phyloP scores from a whole-genome alignment of 2,329 filamentous ascomycete genomes.

The Fusarium sp. region DNA sequence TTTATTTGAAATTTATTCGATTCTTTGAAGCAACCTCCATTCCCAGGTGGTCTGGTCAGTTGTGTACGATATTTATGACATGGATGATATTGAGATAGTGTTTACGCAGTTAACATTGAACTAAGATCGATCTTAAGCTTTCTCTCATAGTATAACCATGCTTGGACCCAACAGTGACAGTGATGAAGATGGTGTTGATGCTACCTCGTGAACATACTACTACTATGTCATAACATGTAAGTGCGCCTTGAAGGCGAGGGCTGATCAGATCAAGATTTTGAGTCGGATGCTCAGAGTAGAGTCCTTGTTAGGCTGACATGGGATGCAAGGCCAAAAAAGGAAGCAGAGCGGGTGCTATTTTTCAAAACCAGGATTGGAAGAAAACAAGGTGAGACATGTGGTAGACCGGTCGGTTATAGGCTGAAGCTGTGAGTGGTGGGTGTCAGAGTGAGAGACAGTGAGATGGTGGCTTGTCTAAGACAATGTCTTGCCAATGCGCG shows the following conservation, averaged over 20 bases:
- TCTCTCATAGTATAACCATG: neutral
- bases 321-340: conserved; percentile 14
- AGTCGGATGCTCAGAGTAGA: neutral
- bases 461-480: conserved; percentile 39
- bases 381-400: conserved; percentile 26
- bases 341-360: conserved; percentile 20
- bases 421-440: conserved; percentile 14
- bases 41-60: conserved; percentile 42
- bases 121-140: conserved; percentile 27
- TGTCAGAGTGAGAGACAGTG: conserved; percentile 3
- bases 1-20: conserved; percentile 32
- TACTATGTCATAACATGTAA: conserved; percentile 10
- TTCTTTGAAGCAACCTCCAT: conserved; percentile 40
- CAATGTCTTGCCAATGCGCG: conserved; percentile 40
- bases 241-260: conserved; percentile 3
- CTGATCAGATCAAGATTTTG: conserved; percentile 10
- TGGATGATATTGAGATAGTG: conserved; percentile 28
- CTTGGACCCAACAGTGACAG: neutral
- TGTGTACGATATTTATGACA: conserved; percentile 39
- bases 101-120: conserved; percentile 30
- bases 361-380: conserved; percentile 11
- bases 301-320: neutral
- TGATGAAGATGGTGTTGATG: conserved; percentile 6
- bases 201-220: conserved; percentile 15
- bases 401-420: conserved; percentile 12